A percentile compares a stretch with the other conserved stretches of the same genome.
phyloP scores from a whole-genome alignment of 176 grass and related monocot species.

The Urochloa ruziziensis region DNA sequence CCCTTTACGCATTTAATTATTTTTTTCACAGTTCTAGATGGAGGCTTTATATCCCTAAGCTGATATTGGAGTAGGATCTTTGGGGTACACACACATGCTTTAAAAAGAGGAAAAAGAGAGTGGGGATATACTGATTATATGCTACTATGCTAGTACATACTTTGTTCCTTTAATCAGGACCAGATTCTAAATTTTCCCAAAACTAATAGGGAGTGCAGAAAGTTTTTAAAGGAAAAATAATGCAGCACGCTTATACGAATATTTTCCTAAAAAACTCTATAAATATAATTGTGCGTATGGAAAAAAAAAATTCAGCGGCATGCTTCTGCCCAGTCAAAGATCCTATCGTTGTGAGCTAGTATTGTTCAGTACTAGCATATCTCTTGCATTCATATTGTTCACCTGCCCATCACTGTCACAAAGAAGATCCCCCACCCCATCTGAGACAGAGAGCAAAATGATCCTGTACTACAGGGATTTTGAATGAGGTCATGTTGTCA shows the following conservation, averaged over 20 bases:
- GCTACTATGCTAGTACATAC: background rate
- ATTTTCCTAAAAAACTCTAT: too few species aligned
- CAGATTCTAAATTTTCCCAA: background rate
- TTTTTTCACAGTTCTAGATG: constrained; percentile 18
- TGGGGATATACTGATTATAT: background rate
- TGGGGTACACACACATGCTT: background rate
- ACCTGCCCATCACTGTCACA: constrained; percentile 26
- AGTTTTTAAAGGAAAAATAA: background rate
- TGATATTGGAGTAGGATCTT: constrained; percentile 6
- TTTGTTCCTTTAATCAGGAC: constrained; percentile 7
- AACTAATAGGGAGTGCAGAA: background rate
- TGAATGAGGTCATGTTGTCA: constrained; percentile 29
- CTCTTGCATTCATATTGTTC: constrained; percentile 27
- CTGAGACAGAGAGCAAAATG: background rate
- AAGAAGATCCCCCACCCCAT: constrained; percentile 22
- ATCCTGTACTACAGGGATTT: background rate
- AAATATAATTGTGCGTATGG: background rate
- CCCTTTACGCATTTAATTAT: constrained; percentile 22
- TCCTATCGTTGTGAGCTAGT: background rate
- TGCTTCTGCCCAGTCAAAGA: constrained; percentile 17
- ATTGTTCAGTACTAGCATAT: constrained; percentile 19
- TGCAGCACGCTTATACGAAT: background rate
- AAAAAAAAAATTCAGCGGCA: background rate
- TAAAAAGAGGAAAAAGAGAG: background rate
- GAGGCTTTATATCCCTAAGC: constrained; percentile 28